phyloP scores from a whole-genome alignment of 495 filamentous ascomycete genomes.

The Penicillium turbatum region DNA sequence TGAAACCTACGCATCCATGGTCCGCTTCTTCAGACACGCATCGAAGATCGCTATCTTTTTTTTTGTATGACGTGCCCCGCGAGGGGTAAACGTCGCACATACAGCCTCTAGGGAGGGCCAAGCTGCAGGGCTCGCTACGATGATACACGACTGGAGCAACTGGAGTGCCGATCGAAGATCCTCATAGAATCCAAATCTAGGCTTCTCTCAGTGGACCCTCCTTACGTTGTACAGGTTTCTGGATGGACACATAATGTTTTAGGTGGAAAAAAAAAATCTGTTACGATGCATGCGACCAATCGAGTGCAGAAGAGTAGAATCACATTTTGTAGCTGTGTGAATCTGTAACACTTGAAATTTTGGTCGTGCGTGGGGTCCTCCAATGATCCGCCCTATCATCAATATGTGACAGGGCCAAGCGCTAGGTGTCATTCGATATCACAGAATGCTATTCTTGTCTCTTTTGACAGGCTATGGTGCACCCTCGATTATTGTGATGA shows the following conservation, averaged over 20 bases:
- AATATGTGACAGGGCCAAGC: constrained; percentile 9
- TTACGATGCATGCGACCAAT: background rate
- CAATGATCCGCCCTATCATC: background rate
- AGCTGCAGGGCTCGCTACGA: background rate
- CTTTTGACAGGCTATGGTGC: background rate
- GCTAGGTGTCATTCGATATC: background rate
- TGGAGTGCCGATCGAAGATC: constrained; percentile 4
- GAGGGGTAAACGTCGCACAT: background rate
- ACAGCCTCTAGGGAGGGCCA: background rate
- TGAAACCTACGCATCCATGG: background rate
- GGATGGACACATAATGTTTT: constrained; percentile 3
- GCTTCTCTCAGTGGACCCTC: background rate
- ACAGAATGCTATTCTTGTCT: constrained; percentile 4
- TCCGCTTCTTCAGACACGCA: background rate
- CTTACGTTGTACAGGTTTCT: constrained; percentile 9
- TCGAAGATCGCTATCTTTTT: background rate
- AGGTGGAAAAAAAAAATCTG: background rate
- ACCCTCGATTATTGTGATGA: background rate
- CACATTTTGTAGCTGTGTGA: background rate
- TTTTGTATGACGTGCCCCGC: constrained; percentile 3
- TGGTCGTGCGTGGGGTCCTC: background rate
- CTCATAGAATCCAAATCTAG: constrained; percentile 1
- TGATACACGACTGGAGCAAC: background rate
- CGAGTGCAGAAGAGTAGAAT: background rate
- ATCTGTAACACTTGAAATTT: background rate